Base-by-base conservation (phyloP, 2,329 filamentous ascomycete genomes). In the Macrophomina phaseolina region DNA sequence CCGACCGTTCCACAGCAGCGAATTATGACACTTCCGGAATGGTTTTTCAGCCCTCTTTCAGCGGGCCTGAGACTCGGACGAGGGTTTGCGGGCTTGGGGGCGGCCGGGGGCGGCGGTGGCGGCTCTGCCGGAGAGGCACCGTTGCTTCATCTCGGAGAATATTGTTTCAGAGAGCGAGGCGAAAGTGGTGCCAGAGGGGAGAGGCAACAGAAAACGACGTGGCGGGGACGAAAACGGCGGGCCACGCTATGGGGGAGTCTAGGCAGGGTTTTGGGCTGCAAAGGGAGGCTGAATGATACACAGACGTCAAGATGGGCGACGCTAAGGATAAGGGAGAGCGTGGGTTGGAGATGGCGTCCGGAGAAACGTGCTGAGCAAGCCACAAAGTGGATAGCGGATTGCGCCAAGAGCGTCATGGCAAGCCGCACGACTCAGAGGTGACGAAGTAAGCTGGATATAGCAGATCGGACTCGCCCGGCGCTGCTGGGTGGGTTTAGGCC, bases 1-100 rank as follows among this genome's bases (percentile, higher is more conserved):
- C 23, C 49, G 23, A 16, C 18, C 23, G 18, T 51, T 30, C 51
- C 51, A 23, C 23, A 38, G 7, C 36, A 11, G 30, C 45, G 36
- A 14, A 23, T 16, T 32, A 60, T 18, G 40, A 60, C 28, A 40
- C 40, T 46, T 60, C 40, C 30, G n/a, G 42, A 14, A 49, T n/a
- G 56, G 46, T 36, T 61, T 61, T 61, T 48, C 58, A 61, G 42
- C 58, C 58, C 45, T 61, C 58, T 61, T 61, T 61, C 58, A 61
- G 58, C 58, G 58, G 58, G 58, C 42, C 58, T 61, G 58, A 42
- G 42, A 9, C 9, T n/a, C 11, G 42, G 16, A n/a, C 23, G 23
- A 23, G 23, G 23, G 23, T 23, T 23, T 23, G 23, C 23, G 23
- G 23, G 23, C 23, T 23, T 23, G 23, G 23, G 23, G 23, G 42